phyloP scores from a whole-genome alignment of 2,329 filamentous ascomycete species.

The Claviceps paspali region DNA sequence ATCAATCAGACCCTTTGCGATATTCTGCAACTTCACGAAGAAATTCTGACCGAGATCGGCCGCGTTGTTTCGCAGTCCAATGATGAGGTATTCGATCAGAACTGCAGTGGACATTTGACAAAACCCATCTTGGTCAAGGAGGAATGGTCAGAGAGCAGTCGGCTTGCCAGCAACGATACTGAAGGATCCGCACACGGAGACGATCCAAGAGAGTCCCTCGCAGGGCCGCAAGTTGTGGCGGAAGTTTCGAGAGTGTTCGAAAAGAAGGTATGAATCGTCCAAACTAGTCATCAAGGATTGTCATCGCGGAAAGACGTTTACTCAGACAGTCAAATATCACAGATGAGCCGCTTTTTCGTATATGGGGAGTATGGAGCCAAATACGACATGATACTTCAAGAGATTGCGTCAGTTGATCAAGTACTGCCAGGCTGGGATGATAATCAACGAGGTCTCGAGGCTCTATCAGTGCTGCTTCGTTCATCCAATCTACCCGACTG shows the following conservation, averaged over 20 bases:
- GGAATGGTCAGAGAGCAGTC: neutral
- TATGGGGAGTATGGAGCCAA: constrained; percentile 90
- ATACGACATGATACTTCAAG: constrained; percentile 71
- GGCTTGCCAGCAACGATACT: constrained; percentile 15
- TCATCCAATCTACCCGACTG: constrained; percentile 50
- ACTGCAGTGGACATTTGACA: constrained; percentile 28
- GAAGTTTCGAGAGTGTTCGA: constrained; percentile 46
- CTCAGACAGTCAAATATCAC: constrained; percentile 2
- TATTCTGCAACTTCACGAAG: constrained; percentile 71
- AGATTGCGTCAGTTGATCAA: constrained; percentile 54
- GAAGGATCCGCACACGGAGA: constrained; percentile 21
- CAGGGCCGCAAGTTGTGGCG: constrained; percentile 43
- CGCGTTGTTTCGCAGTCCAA: constrained; percentile 54
- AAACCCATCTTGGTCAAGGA: neutral
- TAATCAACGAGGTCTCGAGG: constrained; percentile 76
- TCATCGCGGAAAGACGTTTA: neutral
- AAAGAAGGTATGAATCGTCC: constrained; percentile 31
- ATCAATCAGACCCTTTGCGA: constrained; percentile 68
- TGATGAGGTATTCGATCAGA: constrained; percentile 33
- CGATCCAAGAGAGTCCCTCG: constrained; percentile 22
- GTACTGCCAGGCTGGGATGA: constrained; percentile 58
- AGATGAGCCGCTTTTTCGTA: constrained; percentile 64
- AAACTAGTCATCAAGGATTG: neutral
- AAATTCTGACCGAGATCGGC: constrained; percentile 62
- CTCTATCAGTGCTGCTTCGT: constrained; percentile 58